phyloP scores from a whole-genome alignment of 2,329 filamentous ascomycete genomes.

The Tolypocladium endophyticum region DNA sequence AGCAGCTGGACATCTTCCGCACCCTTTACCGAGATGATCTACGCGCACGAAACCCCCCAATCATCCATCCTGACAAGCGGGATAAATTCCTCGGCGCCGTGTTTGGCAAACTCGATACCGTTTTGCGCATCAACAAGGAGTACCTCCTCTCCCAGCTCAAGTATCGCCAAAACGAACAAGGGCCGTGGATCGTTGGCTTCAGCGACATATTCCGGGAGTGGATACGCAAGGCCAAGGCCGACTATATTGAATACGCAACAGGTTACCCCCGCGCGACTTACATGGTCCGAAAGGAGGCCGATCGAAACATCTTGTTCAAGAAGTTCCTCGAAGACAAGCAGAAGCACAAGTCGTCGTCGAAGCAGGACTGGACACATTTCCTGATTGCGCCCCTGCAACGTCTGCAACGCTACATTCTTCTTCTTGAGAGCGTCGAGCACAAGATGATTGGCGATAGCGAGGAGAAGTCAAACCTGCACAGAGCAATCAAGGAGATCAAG shows the following conservation, averaged over 20 bases:
- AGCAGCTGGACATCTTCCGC: slow-evolving; percentile 75
- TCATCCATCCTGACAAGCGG: slow-evolving; percentile 69
- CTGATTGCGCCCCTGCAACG: slow-evolving; percentile 88
- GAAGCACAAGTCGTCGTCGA: slow-evolving; percentile 66
- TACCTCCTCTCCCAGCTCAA: slow-evolving; percentile 87
- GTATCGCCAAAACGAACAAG: slow-evolving; percentile 93
- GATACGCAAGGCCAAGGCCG: slow-evolving; percentile 84
- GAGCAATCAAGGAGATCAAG: slow-evolving; percentile 86
- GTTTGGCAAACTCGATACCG: slow-evolving; percentile 82
- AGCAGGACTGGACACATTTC: slow-evolving; percentile 89
- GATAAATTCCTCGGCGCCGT: slow-evolving; percentile 74
- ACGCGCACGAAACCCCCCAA: slow-evolving; percentile 59
- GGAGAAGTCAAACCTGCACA: slow-evolving; percentile 74
- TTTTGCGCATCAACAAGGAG: slow-evolving; percentile 87
- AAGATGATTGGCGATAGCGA: slow-evolving; percentile 77
- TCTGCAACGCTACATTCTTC: slow-evolving; percentile 77
- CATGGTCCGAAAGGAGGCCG: slow-evolving; percentile 71
- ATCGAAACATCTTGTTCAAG: slow-evolving; percentile 76
- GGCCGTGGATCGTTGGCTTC: slow-evolving; percentile 86
- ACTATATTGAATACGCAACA: slow-evolving; percentile 87
- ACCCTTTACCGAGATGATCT: slow-evolving; percentile 79
- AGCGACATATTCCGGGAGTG: slow-evolving; percentile 97
- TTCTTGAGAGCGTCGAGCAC: slow-evolving; percentile 73
- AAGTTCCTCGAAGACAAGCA: slow-evolving; percentile 75
- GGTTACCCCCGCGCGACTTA: slow-evolving; percentile 78